Evolutionary conservation across 352 stramenopile genomes (phyloP).

Genomic region (Phytopythium oedochilum): DNA sequence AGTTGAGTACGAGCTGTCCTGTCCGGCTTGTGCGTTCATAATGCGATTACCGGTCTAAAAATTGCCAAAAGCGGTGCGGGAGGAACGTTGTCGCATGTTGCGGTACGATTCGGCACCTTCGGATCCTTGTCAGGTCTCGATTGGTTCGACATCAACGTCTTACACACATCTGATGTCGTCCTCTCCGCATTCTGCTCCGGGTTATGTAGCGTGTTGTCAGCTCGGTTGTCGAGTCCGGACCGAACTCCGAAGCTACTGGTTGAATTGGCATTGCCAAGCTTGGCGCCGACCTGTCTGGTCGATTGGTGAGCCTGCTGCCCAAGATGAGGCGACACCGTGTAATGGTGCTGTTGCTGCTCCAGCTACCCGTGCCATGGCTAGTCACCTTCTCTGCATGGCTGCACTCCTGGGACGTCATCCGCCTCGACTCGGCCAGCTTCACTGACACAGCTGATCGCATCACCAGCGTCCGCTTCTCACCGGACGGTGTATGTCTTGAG

Average conservation of each 20-base stretch:
- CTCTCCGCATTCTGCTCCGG: not conserved
- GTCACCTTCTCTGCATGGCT: constrained; percentile 17
- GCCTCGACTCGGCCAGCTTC: constrained; percentile 7
- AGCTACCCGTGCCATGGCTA: constrained; percentile 21
- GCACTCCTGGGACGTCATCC: constrained; percentile 31
- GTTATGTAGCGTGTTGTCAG: not conserved
- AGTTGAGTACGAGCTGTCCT: no score
- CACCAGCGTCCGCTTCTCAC: constrained; percentile 32
- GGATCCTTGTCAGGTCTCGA: no score
- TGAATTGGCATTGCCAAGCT: not conserved
- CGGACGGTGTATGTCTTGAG: constrained; percentile 38
- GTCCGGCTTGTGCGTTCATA: no score
- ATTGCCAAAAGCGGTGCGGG: no score
- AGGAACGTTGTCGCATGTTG: no score
- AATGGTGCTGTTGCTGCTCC: constrained; percentile 17
- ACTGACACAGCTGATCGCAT: not conserved
- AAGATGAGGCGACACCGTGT: not conserved
- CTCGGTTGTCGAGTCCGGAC: no score
- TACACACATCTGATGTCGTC: no score
- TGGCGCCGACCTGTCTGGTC: no score
- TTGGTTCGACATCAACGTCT: not conserved
- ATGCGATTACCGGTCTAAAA: no score
- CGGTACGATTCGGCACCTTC: no score
- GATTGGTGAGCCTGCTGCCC: not conserved
- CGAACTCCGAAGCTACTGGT: no score